Percentiles rank a stretch among this genome's conserved stretches.
Evolutionary conservation across 176 grass and related monocot species (phyloP).

Genomic region (Ensete glaucum): DNA sequence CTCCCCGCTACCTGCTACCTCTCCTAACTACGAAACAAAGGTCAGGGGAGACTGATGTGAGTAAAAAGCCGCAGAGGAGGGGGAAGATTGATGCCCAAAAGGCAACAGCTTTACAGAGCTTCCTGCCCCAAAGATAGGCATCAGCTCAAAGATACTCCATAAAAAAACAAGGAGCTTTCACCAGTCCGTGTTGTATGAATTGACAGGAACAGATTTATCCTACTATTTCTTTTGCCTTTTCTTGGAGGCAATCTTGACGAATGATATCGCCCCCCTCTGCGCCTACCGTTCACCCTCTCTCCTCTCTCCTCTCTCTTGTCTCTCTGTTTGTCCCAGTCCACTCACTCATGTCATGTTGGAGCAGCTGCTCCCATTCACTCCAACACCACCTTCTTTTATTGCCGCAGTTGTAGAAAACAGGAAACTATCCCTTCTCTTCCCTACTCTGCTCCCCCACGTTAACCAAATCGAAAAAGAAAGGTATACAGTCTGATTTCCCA

Average conservation of each 20-base stretch:
- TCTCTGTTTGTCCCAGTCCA: no score
- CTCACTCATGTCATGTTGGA: not conserved
- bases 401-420: not conserved
- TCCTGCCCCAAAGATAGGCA: not conserved
- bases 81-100: conserved; percentile 1
- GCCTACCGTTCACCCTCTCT: not conserved
- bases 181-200: not conserved
- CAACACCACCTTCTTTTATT: not conserved
- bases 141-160: not conserved
- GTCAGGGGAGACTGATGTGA: not conserved
- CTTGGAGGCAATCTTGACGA: not conserved
- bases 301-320: not conserved
- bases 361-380: not conserved
- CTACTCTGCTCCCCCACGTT: conserved; percentile 2
- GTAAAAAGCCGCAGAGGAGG: not conserved
- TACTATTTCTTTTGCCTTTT: not conserved
- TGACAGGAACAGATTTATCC: conserved; percentile 13
- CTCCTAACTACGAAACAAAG: not conserved
- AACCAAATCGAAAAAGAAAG: conserved; percentile 10
- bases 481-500: not conserved
- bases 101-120: conserved; percentile 9
- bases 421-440: not conserved
- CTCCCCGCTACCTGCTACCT: not conserved
- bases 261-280: not conserved
- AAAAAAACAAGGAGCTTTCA: not conserved